Conservation (phyloP, 2,329 filamentous ascomycete genomes). For the Sporothrix globosa region DNA sequence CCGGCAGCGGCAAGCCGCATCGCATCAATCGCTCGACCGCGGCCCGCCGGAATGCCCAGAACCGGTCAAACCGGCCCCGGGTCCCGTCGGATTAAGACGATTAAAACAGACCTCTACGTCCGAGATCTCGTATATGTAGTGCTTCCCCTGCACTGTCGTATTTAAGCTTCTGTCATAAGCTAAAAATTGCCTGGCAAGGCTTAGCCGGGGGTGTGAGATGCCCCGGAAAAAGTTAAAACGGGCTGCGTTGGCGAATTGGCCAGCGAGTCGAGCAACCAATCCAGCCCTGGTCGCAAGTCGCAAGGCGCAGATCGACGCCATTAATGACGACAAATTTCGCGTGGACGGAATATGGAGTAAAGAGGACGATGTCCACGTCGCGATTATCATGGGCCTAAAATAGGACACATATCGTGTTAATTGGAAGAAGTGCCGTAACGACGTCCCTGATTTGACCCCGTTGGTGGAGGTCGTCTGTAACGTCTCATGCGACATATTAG, state of each 20-base stretch:
- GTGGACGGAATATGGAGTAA: neutral
- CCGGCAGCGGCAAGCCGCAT: constrained; percentile 4
- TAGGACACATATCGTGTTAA: neutral
- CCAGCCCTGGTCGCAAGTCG: too few relatives aligned
- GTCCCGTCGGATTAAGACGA: neutral
- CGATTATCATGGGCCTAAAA: constrained; percentile 6
- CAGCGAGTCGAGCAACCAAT: too few relatives aligned
- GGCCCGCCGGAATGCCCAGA: neutral
- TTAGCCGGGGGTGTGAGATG: neutral
- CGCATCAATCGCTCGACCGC: too few relatives aligned
- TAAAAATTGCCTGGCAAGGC: neutral
- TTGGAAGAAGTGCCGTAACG: neutral
- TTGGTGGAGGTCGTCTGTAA: constrained; percentile 3
- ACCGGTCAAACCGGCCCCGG: neutral
- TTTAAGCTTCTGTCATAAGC: neutral
- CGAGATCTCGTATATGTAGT: constrained; percentile 2
- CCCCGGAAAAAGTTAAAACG: neutral
- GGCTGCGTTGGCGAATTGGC: too few relatives aligned
- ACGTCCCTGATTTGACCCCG: neutral
- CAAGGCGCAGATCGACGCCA: constrained; percentile 6
- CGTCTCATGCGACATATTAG: neutral
- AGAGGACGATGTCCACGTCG: neutral
- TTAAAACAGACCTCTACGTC: neutral
- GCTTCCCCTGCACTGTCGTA: too few relatives aligned
- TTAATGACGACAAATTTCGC: neutral